phyloP scores from a whole-genome alignment of 352 stramenopile species.

The Globisporangium perplexum region DNA sequence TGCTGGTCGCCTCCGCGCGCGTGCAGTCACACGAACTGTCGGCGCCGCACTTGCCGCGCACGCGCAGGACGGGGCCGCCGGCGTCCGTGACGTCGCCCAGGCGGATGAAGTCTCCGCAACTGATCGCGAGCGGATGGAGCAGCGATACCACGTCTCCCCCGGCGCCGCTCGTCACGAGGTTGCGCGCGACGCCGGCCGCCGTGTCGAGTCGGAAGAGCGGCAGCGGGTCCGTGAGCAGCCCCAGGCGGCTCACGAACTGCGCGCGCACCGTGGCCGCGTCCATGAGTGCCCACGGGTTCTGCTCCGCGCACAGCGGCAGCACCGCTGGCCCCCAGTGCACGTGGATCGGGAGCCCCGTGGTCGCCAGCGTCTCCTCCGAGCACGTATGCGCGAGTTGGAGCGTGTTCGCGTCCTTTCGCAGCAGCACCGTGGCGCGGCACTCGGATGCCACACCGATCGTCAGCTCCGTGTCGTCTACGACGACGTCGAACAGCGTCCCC shows the following conservation, averaged over 20 bases:
- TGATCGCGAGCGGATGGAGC: constrained; percentile 25
- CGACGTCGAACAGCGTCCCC: constrained; percentile 13
- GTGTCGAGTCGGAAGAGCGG: constrained; percentile 58
- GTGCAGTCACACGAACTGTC: constrained; percentile 38
- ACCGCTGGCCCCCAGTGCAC: constrained; percentile 65
- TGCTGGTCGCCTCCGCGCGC: constrained; percentile 11
- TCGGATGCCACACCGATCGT: constrained; percentile 32
- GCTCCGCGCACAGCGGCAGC: constrained; percentile 46
- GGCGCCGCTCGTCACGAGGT: constrained; percentile 22
- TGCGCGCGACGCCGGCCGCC: constrained; percentile 28
- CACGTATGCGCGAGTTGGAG: constrained; percentile 32
- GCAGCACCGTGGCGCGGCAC: constrained; percentile 20
- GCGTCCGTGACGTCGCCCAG: constrained; percentile 34
- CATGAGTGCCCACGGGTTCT: constrained; percentile 47
- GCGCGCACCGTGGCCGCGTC: constrained; percentile 16
- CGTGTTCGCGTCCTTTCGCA: constrained; percentile 10
- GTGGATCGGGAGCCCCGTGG: constrained; percentile 21
- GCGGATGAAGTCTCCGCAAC: constrained; percentile 64
- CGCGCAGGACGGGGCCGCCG: constrained; percentile 37
- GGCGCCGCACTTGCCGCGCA: constrained; percentile 52
- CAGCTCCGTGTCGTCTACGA: constrained; percentile 31
- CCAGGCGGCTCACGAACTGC: constrained; percentile 23
- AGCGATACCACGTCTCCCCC: constrained; percentile 34
- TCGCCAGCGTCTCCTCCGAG: constrained; percentile 15
- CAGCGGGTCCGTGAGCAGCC: constrained; percentile 31